Evolutionary conservation across 352 stramenopile species (phyloP), one percentile per base, ranked within the genome.

Genomic region (Paralagenidium karlingii): DNA sequence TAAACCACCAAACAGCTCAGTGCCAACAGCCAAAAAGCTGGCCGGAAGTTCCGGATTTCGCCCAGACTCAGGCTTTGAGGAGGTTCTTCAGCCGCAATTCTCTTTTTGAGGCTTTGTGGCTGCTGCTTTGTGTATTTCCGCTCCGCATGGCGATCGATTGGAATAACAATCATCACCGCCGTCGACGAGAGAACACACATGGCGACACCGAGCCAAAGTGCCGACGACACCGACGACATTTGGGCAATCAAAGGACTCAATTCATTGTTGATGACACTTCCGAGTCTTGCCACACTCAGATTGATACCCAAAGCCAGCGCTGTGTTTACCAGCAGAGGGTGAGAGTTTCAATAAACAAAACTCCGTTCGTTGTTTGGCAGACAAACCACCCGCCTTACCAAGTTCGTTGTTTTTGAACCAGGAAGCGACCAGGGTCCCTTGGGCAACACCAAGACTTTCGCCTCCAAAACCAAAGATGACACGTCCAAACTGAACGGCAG

Each of bases 361-460:
- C 9, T n/a, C n/a, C n/a, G n/a, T n/a, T n/a, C n/a, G n/a, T n/a
- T n/a, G n/a, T n/a, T n/a, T n/a, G n/a, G n/a, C n/a, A n/a, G 5
- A 1, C 11, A 28, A 45, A 3, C 4, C 0, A 29, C 8, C 12
- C 11, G n/a, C 10, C 55, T 9, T 38, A 79, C 67, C 65, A 1
- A 96, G 50, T 33, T 96, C 86, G 47, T 70, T 94, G 43, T 90
- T 91, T 43, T 87, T 81, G 54, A 97, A 97, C 90, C 90, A 97
- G 8, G 81, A 78, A 2, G 82, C 82, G 2, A 96, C 60, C 5
- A 96, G 66, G 5, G 87, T 94, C 13, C 73, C 85, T 43, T 94
- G 77, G 8, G 82, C 85, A 8, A 97, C 90, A 33, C 67, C 82
- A 6, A 97, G 57, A 26, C 68, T 95, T 47, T 97, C 90, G 21